Base-by-base conservation (phyloP, 768 basidiomycete species). In the Xanthoconium stramineum region DNA sequence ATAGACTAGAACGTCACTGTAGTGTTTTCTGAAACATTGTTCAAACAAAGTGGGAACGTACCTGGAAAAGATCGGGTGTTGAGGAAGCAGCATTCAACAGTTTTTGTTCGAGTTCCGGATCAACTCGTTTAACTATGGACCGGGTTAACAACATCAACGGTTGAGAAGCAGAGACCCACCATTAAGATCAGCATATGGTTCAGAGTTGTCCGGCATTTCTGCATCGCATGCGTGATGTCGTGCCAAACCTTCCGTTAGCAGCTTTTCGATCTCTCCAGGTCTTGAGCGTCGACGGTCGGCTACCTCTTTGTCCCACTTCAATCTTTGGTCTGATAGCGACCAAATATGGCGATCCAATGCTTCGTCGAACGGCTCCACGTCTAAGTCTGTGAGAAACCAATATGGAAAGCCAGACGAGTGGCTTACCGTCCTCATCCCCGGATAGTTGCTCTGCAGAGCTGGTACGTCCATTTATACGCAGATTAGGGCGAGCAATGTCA, bases 291-390 rank as follows among this genome's bases (percentile, higher is more conserved):
- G 80, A 55, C 81, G 82, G 47, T 81, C 80, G 24, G 87, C 85
- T 38, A 90, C 79, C 53, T 85, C 80, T 58, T 82, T 83, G 65
- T 92, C 85, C 84, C 84, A 91, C 60, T 86, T 80, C 50, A 92
- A 72, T 32, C 86, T 77, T 47, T 88, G 88, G 60, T 87, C 83
- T 40, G 88, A 84, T 19, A 94, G 70, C 1, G 87, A 86, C 87
- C 88, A 92, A 44, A 94, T 87, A 44, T 82, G 82, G 48, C 89
- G 75, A 67, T 95, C 93, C 33, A 96, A 80, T 3, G 83, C 84
- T 70, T 96, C 92, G 64, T 96, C 91, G 69, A 94, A 96, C 3
- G 83, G 80, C 64, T 94, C 90, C 61, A 83, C 82, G 43, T 84
- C 85, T 87, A 58, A n/a, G 17, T 15, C 28, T 28, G 32, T 64